Base-by-base conservation (phyloP, 164 flowering plant species). In the Chloranthus sessilifolius region DNA sequence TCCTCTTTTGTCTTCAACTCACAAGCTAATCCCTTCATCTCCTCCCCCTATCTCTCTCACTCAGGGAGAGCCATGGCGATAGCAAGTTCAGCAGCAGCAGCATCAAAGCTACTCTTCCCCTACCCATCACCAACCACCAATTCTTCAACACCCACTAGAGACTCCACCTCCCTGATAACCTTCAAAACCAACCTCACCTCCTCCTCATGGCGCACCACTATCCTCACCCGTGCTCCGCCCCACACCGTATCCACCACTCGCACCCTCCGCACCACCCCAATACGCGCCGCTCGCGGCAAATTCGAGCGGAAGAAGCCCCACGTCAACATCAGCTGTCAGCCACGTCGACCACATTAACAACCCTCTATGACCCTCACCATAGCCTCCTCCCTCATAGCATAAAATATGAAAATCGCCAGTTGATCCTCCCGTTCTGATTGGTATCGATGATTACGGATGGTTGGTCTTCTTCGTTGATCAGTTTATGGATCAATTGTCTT, bases 301-400 rank as follows among this genome's bases (percentile, higher is more conserved):
- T 69, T 69, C 60, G 73, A 69, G 56, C 38, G 73, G 15, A 69
- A 64, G 51, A 69, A 69, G 37, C 73, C 73, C 59, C 73, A 69
- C 38, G 66, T 69, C 11, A 69, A 69, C 57, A 69, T 69, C 39
- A 69, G 73, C 34, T 3, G 64, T 69, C 9, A 69, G 73, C 9
- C 73, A 69, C n/a, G 73, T 69, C 22, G 73, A 69, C 73, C 73
- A 69, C 40, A 69, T 69, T 5, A 64, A 69, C 73, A 17, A 69
- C 69, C 9, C 58, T 69, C 21, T 7, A 66, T 69, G 0, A 69
- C 73, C 7, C 61, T 69, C 8, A 69, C 69, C 43, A 69, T 69
- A 69, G 73, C 73, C n/a, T 47, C 73, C 17, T 21, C 69, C 15
- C 52, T 64, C 17, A n/a, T n/a, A n/a, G n/a, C n/a, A n/a, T n/a